These are phyloP conservation scores for Eucalyptus coolabah DNA, from an alignment of 345 rosid species.

Conservation along the genomic window DNA sequence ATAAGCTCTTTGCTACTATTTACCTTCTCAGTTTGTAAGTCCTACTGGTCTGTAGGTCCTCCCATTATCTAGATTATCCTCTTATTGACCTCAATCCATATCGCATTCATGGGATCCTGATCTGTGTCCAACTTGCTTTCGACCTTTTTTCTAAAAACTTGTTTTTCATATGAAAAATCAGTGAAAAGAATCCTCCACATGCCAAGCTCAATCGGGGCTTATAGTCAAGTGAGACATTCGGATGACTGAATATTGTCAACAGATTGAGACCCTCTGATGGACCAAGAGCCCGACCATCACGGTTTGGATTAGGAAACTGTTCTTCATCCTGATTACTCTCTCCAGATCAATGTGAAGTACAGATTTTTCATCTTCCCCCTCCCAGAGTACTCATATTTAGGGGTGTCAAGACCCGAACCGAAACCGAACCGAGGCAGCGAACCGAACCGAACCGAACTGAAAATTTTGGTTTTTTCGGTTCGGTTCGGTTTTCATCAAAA, in stretches of 20 bases:
- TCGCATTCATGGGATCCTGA: neutral
- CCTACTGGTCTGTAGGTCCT: neutral
- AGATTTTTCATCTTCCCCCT: neutral
- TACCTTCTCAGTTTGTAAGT: neutral
- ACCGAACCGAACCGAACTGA: too few species aligned
- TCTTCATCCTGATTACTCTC: neutral
- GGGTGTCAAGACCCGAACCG: too few species aligned
- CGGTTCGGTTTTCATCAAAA: too few species aligned
- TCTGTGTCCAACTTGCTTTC: neutral
- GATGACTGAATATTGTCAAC: neutral
- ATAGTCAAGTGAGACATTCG: neutral
- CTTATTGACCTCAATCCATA: neutral
- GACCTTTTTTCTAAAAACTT: neutral
- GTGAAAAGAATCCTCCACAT: neutral
- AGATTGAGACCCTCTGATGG: neutral
- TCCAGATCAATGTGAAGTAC: neutral
- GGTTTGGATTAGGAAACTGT: neutral
- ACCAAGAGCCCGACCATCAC: neutral
- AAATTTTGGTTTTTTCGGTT: too few species aligned
- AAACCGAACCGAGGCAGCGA: too few species aligned
- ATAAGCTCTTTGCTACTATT: neutral
- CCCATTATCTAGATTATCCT: neutral
- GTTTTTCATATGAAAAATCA: neutral
- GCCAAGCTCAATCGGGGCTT: neutral
- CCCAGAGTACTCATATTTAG: neutral